Evolutionary conservation across 169 alveolate genomes (phyloP), one percentile per base, ranked within the genome.

Genomic region (Plasmodium fragile): DNA sequence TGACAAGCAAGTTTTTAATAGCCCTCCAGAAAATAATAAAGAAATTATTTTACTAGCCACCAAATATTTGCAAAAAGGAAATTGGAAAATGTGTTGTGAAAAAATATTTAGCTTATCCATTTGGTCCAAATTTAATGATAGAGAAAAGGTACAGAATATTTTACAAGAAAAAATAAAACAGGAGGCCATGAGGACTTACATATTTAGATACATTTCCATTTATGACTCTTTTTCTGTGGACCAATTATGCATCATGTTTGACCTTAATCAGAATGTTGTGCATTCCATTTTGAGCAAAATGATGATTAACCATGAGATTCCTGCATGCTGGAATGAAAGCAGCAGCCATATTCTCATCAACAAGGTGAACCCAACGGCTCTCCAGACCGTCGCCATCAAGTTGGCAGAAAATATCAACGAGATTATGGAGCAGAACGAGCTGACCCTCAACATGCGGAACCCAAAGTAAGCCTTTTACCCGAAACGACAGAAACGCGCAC

Each of bases 21-120:
- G 99, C 0, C 99, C 99, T 3, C 99, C 99, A 10, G 99, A 99
- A 96, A 97, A 97, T 69, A 97, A 97, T 90, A 97, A 99, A 92
- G 99, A 98, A 82, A 96, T 97, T 36, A 96, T 98, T 32, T 96
- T 98, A 83, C 96, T 96, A 65, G 99, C 99, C 7, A 97, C 99
- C 22, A 97, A 97, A 82, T 93, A 96, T 45, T 96, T 99, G 73
- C 98, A 98, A 87, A 96, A 95, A 34, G 99, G 99, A 3, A 97
- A 98, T 83, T 98, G 99, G 99, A 95, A 97, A 93, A 97, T 95
- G 81, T 98, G 99, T 90, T 93, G 97, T 81, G 97, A 98, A 87
- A 95, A 96, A 89, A 84, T 97, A 32, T 92, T 95, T 78, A 82
- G 96, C 13, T 96, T 97, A 32, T 95, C 97, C 45, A 95, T 97